phyloP scores from a whole-genome alignment of 768 basidiomycete species.

The Phlebiopsis gigantea region DNA sequence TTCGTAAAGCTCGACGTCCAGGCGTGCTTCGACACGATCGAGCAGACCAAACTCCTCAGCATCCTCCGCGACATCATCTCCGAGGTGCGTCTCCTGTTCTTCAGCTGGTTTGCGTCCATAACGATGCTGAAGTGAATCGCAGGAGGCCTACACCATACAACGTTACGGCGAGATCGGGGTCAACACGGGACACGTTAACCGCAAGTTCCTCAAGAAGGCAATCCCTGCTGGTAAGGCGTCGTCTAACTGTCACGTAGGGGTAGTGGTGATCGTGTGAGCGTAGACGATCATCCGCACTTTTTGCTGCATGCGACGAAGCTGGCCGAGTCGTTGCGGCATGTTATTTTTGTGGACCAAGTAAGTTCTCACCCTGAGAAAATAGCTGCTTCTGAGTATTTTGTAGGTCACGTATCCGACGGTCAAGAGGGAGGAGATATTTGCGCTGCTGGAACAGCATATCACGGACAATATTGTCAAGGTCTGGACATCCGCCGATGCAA shows the following conservation, averaged over 20 bases:
- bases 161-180: slow-evolving; percentile 63
- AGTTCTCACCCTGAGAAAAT: neutral
- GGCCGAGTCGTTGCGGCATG: slow-evolving; percentile 61
- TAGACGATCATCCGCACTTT: neutral
- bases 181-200: slow-evolving; percentile 49
- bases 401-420: slow-evolving; percentile 50
- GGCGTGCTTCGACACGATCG: slow-evolving; percentile 95
- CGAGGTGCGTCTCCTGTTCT: slow-evolving; percentile 40
- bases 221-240: slow-evolving; percentile 55
- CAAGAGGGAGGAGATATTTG: slow-evolving; percentile 55
- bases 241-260: neutral
- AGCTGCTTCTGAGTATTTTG: neutral
- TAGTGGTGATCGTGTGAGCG: neutral
- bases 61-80: slow-evolving; percentile 72
- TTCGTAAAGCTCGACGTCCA: slow-evolving; percentile 97
- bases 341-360: slow-evolving; percentile 77
- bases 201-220: slow-evolving; percentile 56
- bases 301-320: slow-evolving; percentile 54
- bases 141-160: slow-evolving; percentile 74
- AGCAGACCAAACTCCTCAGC: slow-evolving; percentile 76
- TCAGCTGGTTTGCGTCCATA: neutral
- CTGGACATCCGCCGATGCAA: neutral
- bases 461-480: slow-evolving; percentile 91
- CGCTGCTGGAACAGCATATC: slow-evolving; percentile 84
- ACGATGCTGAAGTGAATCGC: neutral